These are phyloP conservation scores for Leucaena leucocephala DNA, from an alignment of 306 rosid genomes.

Conservation along the genomic window DNA sequence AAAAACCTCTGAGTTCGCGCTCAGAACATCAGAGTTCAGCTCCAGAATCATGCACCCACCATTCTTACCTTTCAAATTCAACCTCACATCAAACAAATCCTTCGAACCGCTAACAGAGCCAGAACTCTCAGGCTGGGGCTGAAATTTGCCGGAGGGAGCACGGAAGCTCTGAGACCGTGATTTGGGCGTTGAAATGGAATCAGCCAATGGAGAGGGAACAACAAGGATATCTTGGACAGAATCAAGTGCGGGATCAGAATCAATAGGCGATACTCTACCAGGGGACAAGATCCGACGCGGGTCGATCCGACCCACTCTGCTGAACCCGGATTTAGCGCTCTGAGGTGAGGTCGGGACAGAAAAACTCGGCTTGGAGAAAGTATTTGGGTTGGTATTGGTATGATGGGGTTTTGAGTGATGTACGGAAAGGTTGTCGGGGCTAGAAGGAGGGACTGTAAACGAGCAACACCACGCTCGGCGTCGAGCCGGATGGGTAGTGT, in stretches of 20 bases:
- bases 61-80: conserved; percentile 79
- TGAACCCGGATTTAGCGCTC: conserved; percentile 65
- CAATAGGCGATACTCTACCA: conserved; percentile 87
- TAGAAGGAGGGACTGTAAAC: conserved; percentile 71
- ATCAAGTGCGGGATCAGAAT: conserved; percentile 50
- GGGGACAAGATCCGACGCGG: conserved; percentile 93
- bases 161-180: conserved; percentile 61
- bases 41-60: conserved; percentile 79
- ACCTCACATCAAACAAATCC: conserved; percentile 70
- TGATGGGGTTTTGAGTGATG: conserved; percentile 45
- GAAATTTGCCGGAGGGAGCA: conserved; percentile 38
- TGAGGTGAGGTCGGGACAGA: conserved; percentile 80
- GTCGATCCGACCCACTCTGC: conserved; percentile 69
- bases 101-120: conserved; percentile 32
- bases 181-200: conserved; percentile 45
- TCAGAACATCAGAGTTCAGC: conserved; percentile 65
- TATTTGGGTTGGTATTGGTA: conserved; percentile 34
- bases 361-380: conserved; percentile 43
- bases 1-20: conserved; percentile 74
- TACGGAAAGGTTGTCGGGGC: conserved; percentile 65
- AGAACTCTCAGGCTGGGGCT: conserved; percentile 19
- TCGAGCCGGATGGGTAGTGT: conserved; percentile 20
- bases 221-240: conserved; percentile 38
- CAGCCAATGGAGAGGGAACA: conserved; percentile 37
- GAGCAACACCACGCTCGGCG: conserved; percentile 91